These are phyloP conservation scores for Pleoardoris graminearum DNA, from an alignment of 2,329 filamentous ascomycete species.

Conservation along the genomic window DNA sequence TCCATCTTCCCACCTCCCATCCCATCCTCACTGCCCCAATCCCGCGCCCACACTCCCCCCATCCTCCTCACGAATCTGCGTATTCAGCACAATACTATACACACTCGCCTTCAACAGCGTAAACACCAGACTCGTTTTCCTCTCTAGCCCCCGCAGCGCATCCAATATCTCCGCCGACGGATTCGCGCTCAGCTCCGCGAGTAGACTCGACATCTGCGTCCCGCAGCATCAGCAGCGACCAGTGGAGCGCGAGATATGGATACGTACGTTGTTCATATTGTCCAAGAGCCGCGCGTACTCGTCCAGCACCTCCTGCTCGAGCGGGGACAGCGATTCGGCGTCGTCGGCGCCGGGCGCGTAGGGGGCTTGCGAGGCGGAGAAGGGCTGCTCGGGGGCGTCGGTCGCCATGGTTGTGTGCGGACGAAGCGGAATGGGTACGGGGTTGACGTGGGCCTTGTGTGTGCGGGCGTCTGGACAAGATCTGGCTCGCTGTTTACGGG, in stretches of 20 bases:
- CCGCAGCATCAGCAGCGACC: not conserved
- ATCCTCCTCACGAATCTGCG: constrained; percentile 62
- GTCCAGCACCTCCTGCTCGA: constrained; percentile 92
- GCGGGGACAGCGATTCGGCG: constrained; percentile 61
- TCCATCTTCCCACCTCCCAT: not conserved
- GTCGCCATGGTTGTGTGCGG: constrained; percentile 19
- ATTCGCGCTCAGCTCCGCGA: constrained; percentile 68
- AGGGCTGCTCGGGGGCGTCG: constrained; percentile 13
- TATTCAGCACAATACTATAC: constrained; percentile 97
- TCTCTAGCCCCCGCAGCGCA: constrained; percentile 81
- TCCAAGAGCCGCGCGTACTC: constrained; percentile 86
- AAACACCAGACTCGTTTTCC: constrained; percentile 93
- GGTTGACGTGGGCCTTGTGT: not conserved
- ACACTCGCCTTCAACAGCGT: constrained; percentile 97
- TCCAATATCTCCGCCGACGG: constrained; percentile 76
- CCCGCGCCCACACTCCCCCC: constrained; percentile 9
- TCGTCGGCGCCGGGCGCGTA: not conserved
- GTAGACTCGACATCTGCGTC: constrained; percentile 58
- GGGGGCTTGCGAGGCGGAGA: constrained; percentile 22
- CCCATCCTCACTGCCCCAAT: not conserved
- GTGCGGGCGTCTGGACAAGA: not conserved
- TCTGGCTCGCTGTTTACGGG: too few species aligned
- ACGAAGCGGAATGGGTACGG: not conserved
- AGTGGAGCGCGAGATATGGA: not conserved
- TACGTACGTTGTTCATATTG: constrained; percentile 83